These are phyloP conservation scores for Hypoxylon fragiforme DNA, from an alignment of 495 filamentous ascomycete genomes.

Conservation along the genomic window DNA sequence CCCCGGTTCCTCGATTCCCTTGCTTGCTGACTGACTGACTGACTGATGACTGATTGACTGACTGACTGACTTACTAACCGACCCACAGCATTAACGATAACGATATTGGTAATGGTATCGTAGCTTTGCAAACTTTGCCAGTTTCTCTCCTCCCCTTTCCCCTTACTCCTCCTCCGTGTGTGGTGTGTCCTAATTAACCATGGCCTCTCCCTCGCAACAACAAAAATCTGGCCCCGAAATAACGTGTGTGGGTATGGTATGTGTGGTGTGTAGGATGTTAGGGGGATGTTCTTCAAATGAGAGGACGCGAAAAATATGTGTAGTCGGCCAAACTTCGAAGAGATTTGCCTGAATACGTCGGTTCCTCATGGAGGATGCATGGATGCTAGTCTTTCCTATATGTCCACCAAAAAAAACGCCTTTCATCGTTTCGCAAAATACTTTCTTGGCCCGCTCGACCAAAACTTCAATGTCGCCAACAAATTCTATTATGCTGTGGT, in stretches of 20 bases:
- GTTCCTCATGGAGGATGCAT: constrained; percentile 26
- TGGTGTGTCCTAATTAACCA: background rate
- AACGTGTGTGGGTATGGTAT: constrained; percentile 36
- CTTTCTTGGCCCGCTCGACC: constrained; percentile 30
- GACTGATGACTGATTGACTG: background rate
- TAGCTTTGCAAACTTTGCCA: constrained; percentile 9
- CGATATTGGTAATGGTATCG: background rate
- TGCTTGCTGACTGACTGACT: too few relatives aligned
- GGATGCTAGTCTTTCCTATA: constrained; percentile 40
- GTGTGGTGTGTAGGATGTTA: background rate
- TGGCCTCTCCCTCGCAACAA: constrained; percentile 20
- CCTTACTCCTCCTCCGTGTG: constrained; percentile 6
- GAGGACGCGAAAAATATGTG: constrained; percentile 37
- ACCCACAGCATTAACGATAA: background rate
- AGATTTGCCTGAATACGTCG: constrained; percentile 36
- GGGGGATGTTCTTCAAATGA: constrained; percentile 25
- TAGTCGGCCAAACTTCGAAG: constrained; percentile 33
- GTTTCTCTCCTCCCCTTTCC: constrained; percentile 8
- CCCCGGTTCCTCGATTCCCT: too few relatives aligned
- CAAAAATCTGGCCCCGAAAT: constrained; percentile 25
- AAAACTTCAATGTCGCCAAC: constrained; percentile 22
- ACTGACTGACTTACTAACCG: background rate
- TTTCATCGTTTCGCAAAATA: constrained; percentile 34
- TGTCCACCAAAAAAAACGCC: constrained; percentile 38
- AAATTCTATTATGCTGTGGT: constrained; percentile 5